These are phyloP conservation scores for Cardamine chenopodiifolia DNA, from an alignment of 345 rosid species.

Conservation along the genomic window DNA sequence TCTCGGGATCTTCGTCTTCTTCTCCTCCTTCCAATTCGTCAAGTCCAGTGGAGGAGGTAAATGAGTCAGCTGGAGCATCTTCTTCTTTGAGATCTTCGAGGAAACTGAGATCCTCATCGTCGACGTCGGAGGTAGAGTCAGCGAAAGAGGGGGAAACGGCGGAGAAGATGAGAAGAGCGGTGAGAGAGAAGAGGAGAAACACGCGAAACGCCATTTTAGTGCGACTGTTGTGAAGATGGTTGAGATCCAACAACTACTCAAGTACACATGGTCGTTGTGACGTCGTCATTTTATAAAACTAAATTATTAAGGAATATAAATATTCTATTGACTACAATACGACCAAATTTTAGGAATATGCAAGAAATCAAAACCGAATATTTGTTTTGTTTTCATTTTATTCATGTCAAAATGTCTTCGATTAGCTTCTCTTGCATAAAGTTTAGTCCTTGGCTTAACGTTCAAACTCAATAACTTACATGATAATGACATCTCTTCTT, in stretches of 20 bases:
- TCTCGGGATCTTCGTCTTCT: conserved; percentile 42
- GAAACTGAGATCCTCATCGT: conserved; percentile 81
- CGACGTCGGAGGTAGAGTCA: conserved; percentile 33
- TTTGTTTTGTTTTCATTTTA: no score
- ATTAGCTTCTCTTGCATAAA: neutral
- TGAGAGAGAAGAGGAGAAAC: conserved; percentile 50
- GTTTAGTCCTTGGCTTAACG: neutral
- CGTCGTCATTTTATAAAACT: conserved; percentile 15
- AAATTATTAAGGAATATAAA: neutral
- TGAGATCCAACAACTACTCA: conserved; percentile 21
- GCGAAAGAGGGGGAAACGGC: conserved; percentile 51
- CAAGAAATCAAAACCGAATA: neutral
- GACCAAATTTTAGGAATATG: neutral
- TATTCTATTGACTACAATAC: neutral
- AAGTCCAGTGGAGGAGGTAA: conserved; percentile 4
- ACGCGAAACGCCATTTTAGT: conserved; percentile 53
- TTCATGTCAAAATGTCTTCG: no score
- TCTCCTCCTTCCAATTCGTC: conserved; percentile 35
- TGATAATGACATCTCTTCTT: no score
- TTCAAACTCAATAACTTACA: no score
- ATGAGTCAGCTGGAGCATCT: conserved; percentile 12
- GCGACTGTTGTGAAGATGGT: neutral
- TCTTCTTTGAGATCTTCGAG: conserved; percentile 56
- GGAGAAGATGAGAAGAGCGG: conserved; percentile 57
- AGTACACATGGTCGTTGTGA: neutral